Evolutionary conservation across 2,329 filamentous ascomycete species (phyloP).

Genomic region (Exophiala dermatitidis): DNA sequence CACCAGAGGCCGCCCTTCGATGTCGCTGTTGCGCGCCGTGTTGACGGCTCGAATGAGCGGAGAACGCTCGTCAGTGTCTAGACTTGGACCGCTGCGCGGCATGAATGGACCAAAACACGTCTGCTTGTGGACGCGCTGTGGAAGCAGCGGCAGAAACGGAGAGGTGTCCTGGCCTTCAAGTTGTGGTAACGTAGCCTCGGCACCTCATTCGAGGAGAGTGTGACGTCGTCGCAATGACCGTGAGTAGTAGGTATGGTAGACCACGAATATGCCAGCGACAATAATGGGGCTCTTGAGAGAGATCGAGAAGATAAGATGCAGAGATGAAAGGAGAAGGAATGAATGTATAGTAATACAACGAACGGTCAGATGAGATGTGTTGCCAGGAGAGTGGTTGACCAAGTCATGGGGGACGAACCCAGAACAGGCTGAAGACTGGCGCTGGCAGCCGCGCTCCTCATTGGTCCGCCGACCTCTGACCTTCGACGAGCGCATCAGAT

Average conservation of each 20-base stretch:
- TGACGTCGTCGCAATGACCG: neutral
- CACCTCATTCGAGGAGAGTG: neutral
- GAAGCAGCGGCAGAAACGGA: neutral
- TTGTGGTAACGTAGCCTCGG: neutral
- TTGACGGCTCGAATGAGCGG: conserved; percentile 21
- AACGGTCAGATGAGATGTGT: neutral
- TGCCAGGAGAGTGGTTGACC: neutral
- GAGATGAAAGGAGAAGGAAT: neutral
- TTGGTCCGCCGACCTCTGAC: neutral
- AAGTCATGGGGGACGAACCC: neutral
- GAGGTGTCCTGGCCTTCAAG: neutral
- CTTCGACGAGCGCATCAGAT: neutral
- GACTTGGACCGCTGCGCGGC: conserved; percentile 18
- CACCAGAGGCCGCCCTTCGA: conserved; percentile 9
- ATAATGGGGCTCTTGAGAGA: neutral
- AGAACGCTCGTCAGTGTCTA: conserved; percentile 22
- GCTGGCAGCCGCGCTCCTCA: neutral
- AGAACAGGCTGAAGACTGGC: neutral
- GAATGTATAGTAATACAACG: neutral
- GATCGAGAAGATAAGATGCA: neutral
- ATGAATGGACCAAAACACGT: conserved; percentile 8
- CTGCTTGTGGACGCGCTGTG: neutral
- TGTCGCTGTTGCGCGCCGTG: conserved; percentile 10
- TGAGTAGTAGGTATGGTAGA: neutral
- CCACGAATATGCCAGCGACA: neutral